Evolutionary conservation across 352 stramenopile genomes (phyloP).

Genomic region (Peronosclerospora sorghi): DNA sequence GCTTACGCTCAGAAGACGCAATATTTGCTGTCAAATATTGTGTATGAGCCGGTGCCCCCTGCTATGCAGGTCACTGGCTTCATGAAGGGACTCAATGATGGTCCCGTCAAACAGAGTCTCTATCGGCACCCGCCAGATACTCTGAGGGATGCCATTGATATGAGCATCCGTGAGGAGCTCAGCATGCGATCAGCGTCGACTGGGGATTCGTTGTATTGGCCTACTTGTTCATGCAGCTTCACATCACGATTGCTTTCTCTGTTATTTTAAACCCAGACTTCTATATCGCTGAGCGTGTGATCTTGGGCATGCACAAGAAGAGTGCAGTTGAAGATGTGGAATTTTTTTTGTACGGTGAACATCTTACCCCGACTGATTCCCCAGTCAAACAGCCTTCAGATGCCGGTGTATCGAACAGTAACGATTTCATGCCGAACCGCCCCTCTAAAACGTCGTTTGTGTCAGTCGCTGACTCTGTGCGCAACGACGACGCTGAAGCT

Average conservation of each 20-base stretch:
- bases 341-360: constrained; percentile 13
- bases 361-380: constrained; percentile 2
- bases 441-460: constrained; percentile 36
- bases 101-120: too few species aligned
- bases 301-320: constrained; percentile 44
- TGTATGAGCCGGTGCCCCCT: too few species aligned
- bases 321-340: constrained; percentile 8
- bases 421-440: background rate
- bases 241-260: constrained; percentile 38
- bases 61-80: too few species aligned
- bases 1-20: too few species aligned
- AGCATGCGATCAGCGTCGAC: too few species aligned
- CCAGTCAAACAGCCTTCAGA: background rate
- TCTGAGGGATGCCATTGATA: too few species aligned
- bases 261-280: constrained; percentile 36
- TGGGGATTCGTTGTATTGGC: constrained; percentile 34
- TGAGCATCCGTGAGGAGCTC: too few species aligned
- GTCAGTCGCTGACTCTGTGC: constrained; percentile 25
- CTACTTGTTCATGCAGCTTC: constrained; percentile 47
- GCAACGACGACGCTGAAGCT: constrained; percentile 18
- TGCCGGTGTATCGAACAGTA: too few species aligned
- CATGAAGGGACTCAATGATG: too few species aligned
- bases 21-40: too few species aligned
- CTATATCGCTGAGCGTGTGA: constrained; percentile 31
- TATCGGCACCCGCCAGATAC: too few species aligned